phyloP scores from a whole-genome alignment of 257 asterid genomes.

The Ligustrum vulgare region DNA sequence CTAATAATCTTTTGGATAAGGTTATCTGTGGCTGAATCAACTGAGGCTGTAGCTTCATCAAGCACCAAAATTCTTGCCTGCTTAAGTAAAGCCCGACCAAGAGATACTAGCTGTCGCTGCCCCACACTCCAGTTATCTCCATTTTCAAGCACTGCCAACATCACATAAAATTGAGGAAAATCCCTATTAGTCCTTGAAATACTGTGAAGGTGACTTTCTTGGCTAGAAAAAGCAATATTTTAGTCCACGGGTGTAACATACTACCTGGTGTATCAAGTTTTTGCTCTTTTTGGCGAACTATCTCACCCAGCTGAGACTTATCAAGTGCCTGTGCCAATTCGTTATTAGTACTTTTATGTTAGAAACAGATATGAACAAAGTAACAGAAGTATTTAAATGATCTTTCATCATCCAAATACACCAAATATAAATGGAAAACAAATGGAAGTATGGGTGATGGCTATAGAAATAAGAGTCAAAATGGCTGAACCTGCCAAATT shows the following conservation, averaged over 20 bases:
- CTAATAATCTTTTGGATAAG: conserved; percentile 93
- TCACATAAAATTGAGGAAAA: conserved; percentile 1
- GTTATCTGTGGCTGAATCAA: conserved; percentile 96
- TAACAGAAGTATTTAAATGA: not conserved
- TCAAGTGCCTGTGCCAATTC: conserved; percentile 71
- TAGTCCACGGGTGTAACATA: conserved; percentile 9
- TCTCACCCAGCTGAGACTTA: conserved; percentile 88
- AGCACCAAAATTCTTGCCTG: conserved; percentile 91
- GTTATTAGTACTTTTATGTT: not conserved
- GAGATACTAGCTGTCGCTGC: conserved; percentile 89
- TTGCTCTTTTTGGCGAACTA: conserved; percentile 78
- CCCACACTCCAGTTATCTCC: conserved; percentile 99
- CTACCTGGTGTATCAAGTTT: conserved; percentile 86
- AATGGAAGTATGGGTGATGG: not conserved
- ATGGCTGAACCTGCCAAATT: conserved; percentile 74
- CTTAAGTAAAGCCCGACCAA: conserved; percentile 90
- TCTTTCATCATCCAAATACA: not conserved
- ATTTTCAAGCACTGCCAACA: conserved; percentile 63
- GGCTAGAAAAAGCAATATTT: not conserved
- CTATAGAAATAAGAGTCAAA: not conserved
- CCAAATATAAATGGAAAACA: not conserved
- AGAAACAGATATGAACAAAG: not conserved
- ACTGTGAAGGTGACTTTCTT: not conserved
- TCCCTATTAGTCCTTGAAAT: not conserved
- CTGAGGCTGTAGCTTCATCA: conserved; percentile 97